These are phyloP conservation scores for Jamesozyma gamospora DNA, from an alignment of 805 yeast genomes.

Conservation along the genomic window DNA sequence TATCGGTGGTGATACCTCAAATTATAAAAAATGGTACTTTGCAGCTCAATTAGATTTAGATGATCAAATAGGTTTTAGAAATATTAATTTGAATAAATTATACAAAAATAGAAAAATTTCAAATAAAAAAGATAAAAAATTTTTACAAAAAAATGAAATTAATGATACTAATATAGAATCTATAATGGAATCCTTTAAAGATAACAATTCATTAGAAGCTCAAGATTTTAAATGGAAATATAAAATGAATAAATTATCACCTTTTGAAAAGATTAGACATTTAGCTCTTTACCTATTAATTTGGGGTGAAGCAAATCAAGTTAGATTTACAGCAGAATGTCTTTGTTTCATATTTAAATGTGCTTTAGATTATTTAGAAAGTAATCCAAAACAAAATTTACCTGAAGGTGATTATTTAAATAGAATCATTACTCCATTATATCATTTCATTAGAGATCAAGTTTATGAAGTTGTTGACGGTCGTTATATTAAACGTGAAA, in stretches of 20 bases:
- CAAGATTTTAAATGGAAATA: conserved; percentile 77
- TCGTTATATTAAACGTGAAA: conserved; percentile 73
- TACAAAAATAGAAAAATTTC: conserved; percentile 78
- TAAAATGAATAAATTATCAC: conserved; percentile 45
- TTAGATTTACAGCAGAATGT: conserved; percentile 84
- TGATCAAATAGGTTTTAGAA: conserved; percentile 49
- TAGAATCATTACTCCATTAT: conserved; percentile 85
- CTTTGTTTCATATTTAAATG: conserved; percentile 77
- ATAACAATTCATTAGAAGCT: conserved; percentile 76
- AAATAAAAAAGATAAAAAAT: conserved; percentile 63
- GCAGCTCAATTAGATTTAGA: conserved; percentile 75
- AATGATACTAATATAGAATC: conserved; percentile 43
- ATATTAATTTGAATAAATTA: conserved; percentile 56
- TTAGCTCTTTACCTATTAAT: conserved; percentile 58
- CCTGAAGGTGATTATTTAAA: conserved; percentile 85
- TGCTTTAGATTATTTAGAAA: conserved; percentile 87
- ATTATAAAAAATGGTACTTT: conserved; percentile 86
- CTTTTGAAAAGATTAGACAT: conserved; percentile 55
- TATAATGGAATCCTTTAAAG: conserved; percentile 54
- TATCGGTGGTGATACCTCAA: conserved; percentile 80
- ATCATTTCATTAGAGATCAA: conserved; percentile 66
- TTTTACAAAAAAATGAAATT: not conserved
- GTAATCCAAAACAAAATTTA: conserved; percentile 75
- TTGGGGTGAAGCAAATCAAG: conserved; percentile 88
- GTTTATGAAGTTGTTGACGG: conserved; percentile 75